Evolutionary conservation across 2,329 filamentous ascomycete genomes (phyloP).

Genomic region (Fusarium pseudoanthophilum): DNA sequence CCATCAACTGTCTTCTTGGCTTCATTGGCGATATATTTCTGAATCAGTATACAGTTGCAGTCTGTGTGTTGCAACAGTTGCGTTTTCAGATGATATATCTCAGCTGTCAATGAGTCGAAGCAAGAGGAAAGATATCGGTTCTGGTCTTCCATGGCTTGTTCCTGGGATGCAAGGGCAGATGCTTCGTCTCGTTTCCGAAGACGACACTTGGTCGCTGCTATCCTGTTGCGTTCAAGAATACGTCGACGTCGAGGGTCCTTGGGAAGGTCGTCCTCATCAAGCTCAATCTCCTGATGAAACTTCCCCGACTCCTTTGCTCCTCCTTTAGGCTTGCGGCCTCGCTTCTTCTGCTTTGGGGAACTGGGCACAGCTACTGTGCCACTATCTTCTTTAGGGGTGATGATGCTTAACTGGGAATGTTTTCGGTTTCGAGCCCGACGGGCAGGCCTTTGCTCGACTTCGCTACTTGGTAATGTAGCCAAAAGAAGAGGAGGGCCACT

Average conservation of each 20-base stretch:
- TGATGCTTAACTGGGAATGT: slow-evolving; percentile 22
- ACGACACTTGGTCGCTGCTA: slow-evolving; percentile 49
- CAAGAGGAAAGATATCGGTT: slow-evolving; percentile 45
- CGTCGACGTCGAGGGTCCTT: slow-evolving; percentile 42
- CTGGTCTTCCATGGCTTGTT: slow-evolving; percentile 46
- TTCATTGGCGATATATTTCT: slow-evolving; percentile 48
- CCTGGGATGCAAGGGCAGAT: slow-evolving; percentile 44
- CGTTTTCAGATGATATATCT: slow-evolving; percentile 47
- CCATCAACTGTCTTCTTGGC: slow-evolving; percentile 46
- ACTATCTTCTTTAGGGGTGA: slow-evolving; percentile 11
- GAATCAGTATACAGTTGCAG: slow-evolving; percentile 47
- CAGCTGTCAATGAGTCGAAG: slow-evolving; percentile 43
- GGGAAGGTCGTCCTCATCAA: slow-evolving; percentile 38
- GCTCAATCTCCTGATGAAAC: slow-evolving; percentile 19
- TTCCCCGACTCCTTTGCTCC: slow-evolving; percentile 22
- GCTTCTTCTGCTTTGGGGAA: slow-evolving; percentile 37
- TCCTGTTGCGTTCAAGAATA: slow-evolving; percentile 48
- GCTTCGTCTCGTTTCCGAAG: slow-evolving; percentile 47
- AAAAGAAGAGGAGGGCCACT: slow-evolving; percentile 4
- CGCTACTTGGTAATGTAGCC: slow-evolving; percentile 16
- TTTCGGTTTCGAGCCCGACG: slow-evolving; percentile 16
- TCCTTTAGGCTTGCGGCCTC: slow-evolving; percentile 43
- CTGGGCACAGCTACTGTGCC: neutral
- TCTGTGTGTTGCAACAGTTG: slow-evolving; percentile 47
- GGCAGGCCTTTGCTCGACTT: slow-evolving; percentile 22